Evolutionary conservation across 768 basidiomycete genomes (phyloP), one percentile per base, ranked within the genome.

Genomic region (Leccinum aurantiacum): DNA sequence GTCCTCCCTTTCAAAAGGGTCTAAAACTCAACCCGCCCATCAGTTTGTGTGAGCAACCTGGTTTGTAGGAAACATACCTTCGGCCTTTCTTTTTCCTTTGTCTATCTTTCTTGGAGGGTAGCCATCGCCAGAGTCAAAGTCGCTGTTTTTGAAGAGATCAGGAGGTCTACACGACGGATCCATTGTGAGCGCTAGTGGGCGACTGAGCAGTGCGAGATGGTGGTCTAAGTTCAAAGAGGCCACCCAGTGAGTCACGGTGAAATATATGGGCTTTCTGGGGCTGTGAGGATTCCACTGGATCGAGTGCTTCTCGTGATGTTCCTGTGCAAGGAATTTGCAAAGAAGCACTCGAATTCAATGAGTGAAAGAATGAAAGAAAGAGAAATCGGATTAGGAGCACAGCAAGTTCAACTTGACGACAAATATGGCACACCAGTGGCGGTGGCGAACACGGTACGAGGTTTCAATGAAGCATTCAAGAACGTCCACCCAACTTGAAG

Each of bases 21-120:
- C 67, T 69, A 27, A 19, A 57, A 35, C 41, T 17, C 46, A 22
- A 22, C 4, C n/a, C 47, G 13, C 15, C 4, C 2, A n/a, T 63
- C n/a, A 53, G 37, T 14, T 19, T 27, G 25, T 6, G 17, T n/a
- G 2, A 13, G 7, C 6, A 13, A 4, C 6, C 31, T 22, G 0
- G 24, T 48, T 6, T 1, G 11, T n/a, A 24, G 8, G 24, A 49
- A 17, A 50, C 57, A 24, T 13, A 65, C 67, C 68, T 31, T 65
- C 56, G 0, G 63, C 68, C 47, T 61, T 68, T 56, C 15, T 55
- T 46, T 68, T 67, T 5, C 68, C 68, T 41, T 68, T 68, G 51
- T 68, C 67, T 17, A 56, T 9, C 25, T 22, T 59, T 9, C 17
- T 54, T 15, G 68, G 38, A 61, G 50, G 10, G 24, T 52, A 25